These are phyloP conservation scores for Metarhizium rileyi DNA, from an alignment of 2,329 filamentous ascomycete genomes.

Conservation along the genomic window DNA sequence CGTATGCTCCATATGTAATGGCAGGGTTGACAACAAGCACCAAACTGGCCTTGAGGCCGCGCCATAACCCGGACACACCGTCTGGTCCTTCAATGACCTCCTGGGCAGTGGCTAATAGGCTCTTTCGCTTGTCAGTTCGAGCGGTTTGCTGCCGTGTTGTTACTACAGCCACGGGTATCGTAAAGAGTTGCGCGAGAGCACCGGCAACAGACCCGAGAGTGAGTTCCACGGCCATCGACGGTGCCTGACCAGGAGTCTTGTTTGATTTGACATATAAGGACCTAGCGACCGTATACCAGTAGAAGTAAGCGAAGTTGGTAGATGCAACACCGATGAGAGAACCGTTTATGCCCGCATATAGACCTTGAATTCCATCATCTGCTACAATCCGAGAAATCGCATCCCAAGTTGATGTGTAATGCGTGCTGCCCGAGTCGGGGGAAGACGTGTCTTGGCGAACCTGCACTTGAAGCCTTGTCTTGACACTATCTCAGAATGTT, in stretches of 20 bases:
- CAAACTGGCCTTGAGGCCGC: conserved; percentile 88
- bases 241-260: conserved; percentile 38
- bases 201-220: conserved; percentile 79
- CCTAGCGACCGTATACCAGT: conserved; percentile 91
- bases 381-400: conserved; percentile 76
- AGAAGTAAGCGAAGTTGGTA: conserved; percentile 99
- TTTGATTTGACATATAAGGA: conserved; percentile 62
- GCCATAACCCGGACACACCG: conserved; percentile 82
- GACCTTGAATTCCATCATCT: conserved; percentile 68
- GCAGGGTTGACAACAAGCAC: conserved; percentile 93
- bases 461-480: conserved; percentile 93
- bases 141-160: conserved; percentile 96
- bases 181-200: conserved; percentile 88
- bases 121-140: conserved; percentile 71
- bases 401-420: conserved; percentile 83
- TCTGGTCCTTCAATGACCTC: conserved; percentile 89
- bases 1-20: conserved; percentile 96
- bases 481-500: conserved; percentile 53
- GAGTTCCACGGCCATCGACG: conserved; percentile 74
- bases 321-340: conserved; percentile 86
- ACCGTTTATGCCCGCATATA: conserved; percentile 84
- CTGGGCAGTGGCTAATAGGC: conserved; percentile 73
- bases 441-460: conserved; percentile 50
- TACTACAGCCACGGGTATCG: conserved; percentile 89
- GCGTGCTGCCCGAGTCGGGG: conserved; percentile 41